phyloP scores from a whole-genome alignment of 2,329 filamentous ascomycete species.

The Aspergillus vadensis region DNA sequence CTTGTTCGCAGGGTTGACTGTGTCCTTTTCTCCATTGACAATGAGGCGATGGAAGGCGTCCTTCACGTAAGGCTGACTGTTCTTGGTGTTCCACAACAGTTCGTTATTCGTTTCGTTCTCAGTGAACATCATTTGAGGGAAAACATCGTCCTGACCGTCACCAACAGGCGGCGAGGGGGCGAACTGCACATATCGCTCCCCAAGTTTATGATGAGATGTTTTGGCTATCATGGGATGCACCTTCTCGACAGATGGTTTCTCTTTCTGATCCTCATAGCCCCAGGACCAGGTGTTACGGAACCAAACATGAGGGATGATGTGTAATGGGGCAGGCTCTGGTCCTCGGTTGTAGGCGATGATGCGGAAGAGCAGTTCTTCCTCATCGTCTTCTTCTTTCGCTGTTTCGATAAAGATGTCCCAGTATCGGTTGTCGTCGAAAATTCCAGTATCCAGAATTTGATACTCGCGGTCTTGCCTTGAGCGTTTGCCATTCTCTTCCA shows the following conservation, averaged over 20 bases:
- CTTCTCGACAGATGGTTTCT: conserved; percentile 76
- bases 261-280: conserved; percentile 74
- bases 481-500: conserved; percentile 79
- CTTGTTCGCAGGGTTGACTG: conserved; percentile 74
- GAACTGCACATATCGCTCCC: conserved; percentile 78
- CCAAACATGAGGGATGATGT: conserved; percentile 94
- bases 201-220: conserved; percentile 77
- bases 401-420: conserved; percentile 98
- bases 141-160: conserved; percentile 75
- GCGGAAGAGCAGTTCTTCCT: conserved; percentile 88
- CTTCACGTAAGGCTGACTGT: conserved; percentile 84
- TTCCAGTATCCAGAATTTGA: conserved; percentile 84
- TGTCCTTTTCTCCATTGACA: conserved; percentile 75
- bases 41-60: conserved; percentile 92
- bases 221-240: conserved; percentile 68
- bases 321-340: conserved; percentile 82
- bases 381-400: conserved; percentile 88
- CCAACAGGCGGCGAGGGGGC: conserved; percentile 89
- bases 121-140: conserved; percentile 85
- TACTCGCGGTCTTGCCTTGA: conserved; percentile 80
- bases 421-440: conserved; percentile 86
- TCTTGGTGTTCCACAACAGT: conserved; percentile 73
- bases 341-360: conserved; percentile 96
- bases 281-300: conserved; percentile 98
- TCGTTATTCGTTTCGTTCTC: conserved; percentile 93